Conservation (phyloP, 202 grass and related monocot genomes). For the Alloteropsis angusta region DNA sequence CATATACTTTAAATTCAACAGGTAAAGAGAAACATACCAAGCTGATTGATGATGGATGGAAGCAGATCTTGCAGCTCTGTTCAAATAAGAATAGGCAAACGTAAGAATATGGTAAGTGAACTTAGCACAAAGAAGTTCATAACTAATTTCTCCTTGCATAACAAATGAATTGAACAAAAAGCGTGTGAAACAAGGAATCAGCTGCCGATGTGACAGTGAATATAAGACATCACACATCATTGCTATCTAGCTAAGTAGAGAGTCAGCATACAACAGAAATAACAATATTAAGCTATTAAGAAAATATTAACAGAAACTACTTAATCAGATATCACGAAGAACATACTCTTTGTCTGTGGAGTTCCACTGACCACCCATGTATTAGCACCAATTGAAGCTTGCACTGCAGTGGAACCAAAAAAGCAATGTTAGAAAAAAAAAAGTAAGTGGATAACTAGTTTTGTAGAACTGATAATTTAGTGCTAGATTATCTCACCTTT, state of each 20-base stretch:
- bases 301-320: not conserved
- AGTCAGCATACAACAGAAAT: not conserved
- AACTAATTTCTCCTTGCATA: not conserved
- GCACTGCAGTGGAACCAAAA: slow-evolving; percentile 47
- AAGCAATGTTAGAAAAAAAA: slow-evolving; percentile 25
- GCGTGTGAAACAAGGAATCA: not conserved
- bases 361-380: slow-evolving; percentile 97
- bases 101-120: not conserved
- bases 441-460: not conserved
- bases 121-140: not conserved
- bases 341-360: slow-evolving; percentile 94
- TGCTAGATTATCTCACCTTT: slow-evolving; percentile 55
- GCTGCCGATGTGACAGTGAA: not conserved
- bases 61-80: slow-evolving; percentile 94
- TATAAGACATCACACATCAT: not conserved
- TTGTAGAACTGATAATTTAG: not conserved
- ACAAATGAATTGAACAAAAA: not conserved
- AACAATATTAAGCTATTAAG: not conserved
- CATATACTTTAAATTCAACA: not conserved
- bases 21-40: slow-evolving; percentile 46
- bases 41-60: slow-evolving; percentile 92
- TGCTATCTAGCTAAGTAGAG: not conserved
- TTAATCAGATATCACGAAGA: not conserved
- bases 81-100: not conserved
- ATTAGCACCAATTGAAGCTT: slow-evolving; percentile 94